Base-by-base conservation (phyloP, 805 yeast genomes). In the Hemisphaericaspora nanyangensis region DNA sequence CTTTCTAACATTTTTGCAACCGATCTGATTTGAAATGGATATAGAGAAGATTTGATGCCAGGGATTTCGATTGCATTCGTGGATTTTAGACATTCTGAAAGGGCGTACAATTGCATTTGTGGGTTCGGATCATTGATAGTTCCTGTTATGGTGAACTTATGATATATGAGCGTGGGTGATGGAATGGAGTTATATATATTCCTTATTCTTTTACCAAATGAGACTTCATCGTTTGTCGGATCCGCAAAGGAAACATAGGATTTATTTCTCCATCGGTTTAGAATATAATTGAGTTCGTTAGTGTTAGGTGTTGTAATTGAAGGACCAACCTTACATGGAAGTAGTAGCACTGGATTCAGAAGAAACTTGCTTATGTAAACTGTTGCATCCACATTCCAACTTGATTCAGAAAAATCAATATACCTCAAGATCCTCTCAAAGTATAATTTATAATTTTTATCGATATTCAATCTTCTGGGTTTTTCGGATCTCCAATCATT, bases 21-120 rank as follows among this genome's bases (percentile, higher is more conserved):
- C 0, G 88, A 79, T 35, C 74, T 68, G n/a, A 70, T 54, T 52
- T 82, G 89, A 48, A 79, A 82, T 3, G 68, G 66, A 50, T 80
- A 82, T 10, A 82, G 58, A 0, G 47, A 41, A 15, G 83, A 70
- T 31, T 59, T 66, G 35, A 82, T 60, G 0, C 86, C 87, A 1
- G 44, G 37, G 37, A 53, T 32, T 6, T 30, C 12, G 16, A 16
- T 31, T 4, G n/a, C 7, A 22, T 22, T 5, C 11, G 8, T 22
- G 12, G 11, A 22, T 12, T 22, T 22, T 22, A 22, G 11, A 22
- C 5, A 22, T 8, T 8, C 8, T 22, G 26, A 22, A 22, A 22
- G 26, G 26, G 8, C 11, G 3, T 22, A 12, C 11, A 22, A 22
- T 12, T 22, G 26, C 3, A 22, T 5, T 22, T 8, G 8, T 2